Evolutionary conservation across 2,329 filamentous ascomycete genomes (phyloP).

Genomic region (Aspergillus ibericus): DNA sequence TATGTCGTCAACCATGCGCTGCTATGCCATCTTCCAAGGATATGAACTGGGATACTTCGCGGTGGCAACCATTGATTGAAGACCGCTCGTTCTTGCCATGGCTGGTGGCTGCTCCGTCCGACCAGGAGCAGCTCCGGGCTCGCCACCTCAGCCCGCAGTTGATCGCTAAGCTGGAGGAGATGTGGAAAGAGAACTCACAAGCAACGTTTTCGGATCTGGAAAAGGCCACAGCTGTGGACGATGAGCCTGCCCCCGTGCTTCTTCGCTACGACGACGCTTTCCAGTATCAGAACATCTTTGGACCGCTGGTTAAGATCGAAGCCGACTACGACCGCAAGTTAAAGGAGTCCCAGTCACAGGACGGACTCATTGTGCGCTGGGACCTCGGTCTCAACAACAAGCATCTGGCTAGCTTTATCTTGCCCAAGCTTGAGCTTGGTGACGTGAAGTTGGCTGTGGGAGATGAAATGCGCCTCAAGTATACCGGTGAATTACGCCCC

Average conservation of each 20-base stretch:
- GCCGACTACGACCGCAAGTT: slow-evolving; percentile 98
- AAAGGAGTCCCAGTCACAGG: slow-evolving; percentile 96
- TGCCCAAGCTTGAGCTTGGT: slow-evolving; percentile 95
- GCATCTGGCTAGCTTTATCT: slow-evolving; percentile 88
- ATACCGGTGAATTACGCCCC: slow-evolving; percentile 87
- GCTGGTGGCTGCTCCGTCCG: slow-evolving; percentile 85
- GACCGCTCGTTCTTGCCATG: slow-evolving; percentile 92
- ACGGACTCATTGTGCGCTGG: slow-evolving; percentile 92
- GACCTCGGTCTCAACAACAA: slow-evolving; percentile 96
- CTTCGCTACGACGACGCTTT: slow-evolving; percentile 95
- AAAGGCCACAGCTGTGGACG: slow-evolving; percentile 86
- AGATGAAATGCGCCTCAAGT: slow-evolving; percentile 96
- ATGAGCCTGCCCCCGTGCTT: slow-evolving; percentile 89
- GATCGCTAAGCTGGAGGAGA: slow-evolving; percentile 93
- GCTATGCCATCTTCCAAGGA: slow-evolving; percentile 95
- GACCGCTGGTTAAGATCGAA: slow-evolving; percentile 96
- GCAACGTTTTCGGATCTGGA: slow-evolving; percentile 90
- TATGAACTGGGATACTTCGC: slow-evolving; percentile 98
- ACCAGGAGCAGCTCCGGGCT: slow-evolving; percentile 93
- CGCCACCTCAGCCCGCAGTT: slow-evolving; percentile 90
- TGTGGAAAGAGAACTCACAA: slow-evolving; percentile 94
- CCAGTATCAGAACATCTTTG: slow-evolving; percentile 98
- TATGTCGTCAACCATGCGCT: slow-evolving; percentile 95
- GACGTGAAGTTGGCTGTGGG: slow-evolving; percentile 98
- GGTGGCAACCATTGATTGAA: slow-evolving; percentile 96